phyloP scores from a whole-genome alignment of 106 monocot genomes.

The Platanthera guangdongensis region DNA sequence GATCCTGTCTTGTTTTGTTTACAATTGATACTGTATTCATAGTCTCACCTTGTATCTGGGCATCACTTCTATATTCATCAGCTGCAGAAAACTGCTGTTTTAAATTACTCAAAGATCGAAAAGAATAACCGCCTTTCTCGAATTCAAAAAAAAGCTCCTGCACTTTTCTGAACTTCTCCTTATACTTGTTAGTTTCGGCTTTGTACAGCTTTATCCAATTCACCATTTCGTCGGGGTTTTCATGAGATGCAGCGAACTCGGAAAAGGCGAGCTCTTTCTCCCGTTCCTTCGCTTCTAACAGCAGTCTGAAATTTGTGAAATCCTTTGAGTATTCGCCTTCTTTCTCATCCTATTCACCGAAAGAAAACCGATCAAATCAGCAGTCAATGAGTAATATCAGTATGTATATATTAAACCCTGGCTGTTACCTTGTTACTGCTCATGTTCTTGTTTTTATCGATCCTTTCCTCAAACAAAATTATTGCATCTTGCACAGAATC shows the following conservation, averaged over 20 bases:
- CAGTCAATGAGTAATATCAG: not conserved
- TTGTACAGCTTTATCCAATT: constrained; percentile 6
- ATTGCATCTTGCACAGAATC: constrained; percentile 16
- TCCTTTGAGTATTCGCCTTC: constrained; percentile 15
- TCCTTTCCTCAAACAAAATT: constrained; percentile 15
- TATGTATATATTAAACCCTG: not conserved
- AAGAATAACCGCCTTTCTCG: constrained; percentile 17
- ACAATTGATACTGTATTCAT: constrained; percentile 2
- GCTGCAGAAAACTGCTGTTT: constrained; percentile 12
- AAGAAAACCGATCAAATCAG: not conserved
- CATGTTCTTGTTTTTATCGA: not conserved
- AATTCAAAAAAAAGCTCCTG: constrained; percentile 9
- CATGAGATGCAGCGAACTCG: constrained; percentile 13
- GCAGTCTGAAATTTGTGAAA: constrained; percentile 17
- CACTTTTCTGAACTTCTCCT: constrained; percentile 16
- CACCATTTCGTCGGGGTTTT: constrained; percentile 12
- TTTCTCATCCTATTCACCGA: constrained; percentile 4
- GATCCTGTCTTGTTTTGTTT: not conserved
- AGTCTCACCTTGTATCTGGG: constrained; percentile 10
- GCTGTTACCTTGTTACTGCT: not conserved
- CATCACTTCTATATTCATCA: constrained; percentile 8
- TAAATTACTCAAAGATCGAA: not conserved
- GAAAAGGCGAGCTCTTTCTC: constrained; percentile 7
- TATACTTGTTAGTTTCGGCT: constrained; percentile 17
- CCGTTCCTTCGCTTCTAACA: constrained; percentile 14